phyloP scores from a whole-genome alignment of 371 early-diverging fungal species.

The Coemansia sp. region DNA sequence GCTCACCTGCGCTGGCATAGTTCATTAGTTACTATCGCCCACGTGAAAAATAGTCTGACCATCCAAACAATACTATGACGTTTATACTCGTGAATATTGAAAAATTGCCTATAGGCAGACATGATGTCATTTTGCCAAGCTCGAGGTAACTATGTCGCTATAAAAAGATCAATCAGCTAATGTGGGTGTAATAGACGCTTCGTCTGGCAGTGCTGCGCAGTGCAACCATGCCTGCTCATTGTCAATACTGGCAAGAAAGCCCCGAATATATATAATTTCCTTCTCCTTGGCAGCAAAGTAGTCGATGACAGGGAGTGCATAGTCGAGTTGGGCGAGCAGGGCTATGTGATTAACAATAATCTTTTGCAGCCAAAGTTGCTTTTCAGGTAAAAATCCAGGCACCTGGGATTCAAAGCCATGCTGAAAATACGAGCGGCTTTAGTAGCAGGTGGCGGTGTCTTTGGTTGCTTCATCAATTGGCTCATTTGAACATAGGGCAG shows the following conservation, averaged over 20 bases:
- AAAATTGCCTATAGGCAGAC: too few species aligned
- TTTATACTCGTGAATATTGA: background rate
- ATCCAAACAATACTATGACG: background rate
- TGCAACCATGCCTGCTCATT: constrained; percentile 6
- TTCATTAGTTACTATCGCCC: background rate
- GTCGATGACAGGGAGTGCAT: constrained; percentile 59
- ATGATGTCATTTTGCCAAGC: background rate
- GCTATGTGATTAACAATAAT: constrained; percentile 65
- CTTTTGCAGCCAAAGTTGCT: constrained; percentile 62
- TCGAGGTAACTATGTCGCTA: too few species aligned
- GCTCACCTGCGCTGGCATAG: background rate
- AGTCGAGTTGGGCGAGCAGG: constrained; percentile 62
- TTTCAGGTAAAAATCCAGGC: constrained; percentile 33
- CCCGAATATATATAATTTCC: constrained; percentile 17
- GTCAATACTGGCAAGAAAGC: constrained; percentile 26
- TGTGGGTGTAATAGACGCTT: background rate
- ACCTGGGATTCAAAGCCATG: constrained; percentile 55
- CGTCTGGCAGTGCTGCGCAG: constrained; percentile 3
- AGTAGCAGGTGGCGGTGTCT: constrained; percentile 60
- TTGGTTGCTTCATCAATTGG: constrained; percentile 1
- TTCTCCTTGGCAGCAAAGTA: constrained; percentile 41
- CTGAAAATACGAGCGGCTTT: constrained; percentile 61
- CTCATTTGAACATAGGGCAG: constrained; percentile 15
- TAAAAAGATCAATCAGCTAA: background rate
- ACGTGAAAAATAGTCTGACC: too few species aligned